phyloP scores from a whole-genome alignment of 495 filamentous ascomycete species.

The Penicillium argentinense region DNA sequence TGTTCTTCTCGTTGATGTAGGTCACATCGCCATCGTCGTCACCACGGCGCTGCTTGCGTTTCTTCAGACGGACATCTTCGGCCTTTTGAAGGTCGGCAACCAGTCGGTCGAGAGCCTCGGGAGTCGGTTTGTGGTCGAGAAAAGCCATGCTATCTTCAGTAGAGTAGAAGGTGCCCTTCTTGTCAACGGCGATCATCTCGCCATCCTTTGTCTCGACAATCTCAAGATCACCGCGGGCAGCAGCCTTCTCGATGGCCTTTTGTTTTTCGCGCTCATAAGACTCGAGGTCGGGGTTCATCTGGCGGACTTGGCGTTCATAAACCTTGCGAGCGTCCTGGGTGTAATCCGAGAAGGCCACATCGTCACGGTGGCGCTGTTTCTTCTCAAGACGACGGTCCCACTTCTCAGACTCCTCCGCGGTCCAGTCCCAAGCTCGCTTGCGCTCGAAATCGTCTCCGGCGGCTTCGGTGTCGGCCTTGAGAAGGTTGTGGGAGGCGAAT shows the following conservation, averaged over 20 bases:
- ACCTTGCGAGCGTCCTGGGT: conserved; percentile 81
- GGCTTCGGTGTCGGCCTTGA: conserved; percentile 86
- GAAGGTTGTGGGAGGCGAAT: conserved; percentile 85
- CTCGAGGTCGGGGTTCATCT: conserved; percentile 69
- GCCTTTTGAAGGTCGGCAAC: conserved; percentile 85
- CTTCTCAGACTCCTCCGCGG: conserved; percentile 84
- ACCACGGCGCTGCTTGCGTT: conserved; percentile 73
- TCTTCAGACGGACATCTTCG: conserved; percentile 81
- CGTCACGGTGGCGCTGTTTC: conserved; percentile 77
- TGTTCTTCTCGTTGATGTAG: conserved; percentile 99
- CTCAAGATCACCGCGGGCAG: conserved; percentile 74
- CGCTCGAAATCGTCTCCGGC: conserved; percentile 91
- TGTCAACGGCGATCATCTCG: conserved; percentile 90
- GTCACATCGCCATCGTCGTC: conserved; percentile 88
- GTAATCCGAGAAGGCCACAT: conserved; percentile 91
- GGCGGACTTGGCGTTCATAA: conserved; percentile 86
- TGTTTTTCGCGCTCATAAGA: conserved; percentile 83
- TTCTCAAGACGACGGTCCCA: conserved; percentile 91
- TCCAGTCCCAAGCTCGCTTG: conserved; percentile 99
- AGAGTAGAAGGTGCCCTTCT: conserved; percentile 84
- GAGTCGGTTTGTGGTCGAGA: conserved; percentile 81
- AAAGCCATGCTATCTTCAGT: conserved; percentile 80
- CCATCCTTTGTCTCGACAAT: conserved; percentile 94
- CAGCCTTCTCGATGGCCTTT: conserved; percentile 79
- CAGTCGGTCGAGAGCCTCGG: conserved; percentile 85